phyloP scores from a whole-genome alignment of 176 grass and related monocot genomes.

The Tillandsia fasciculata region DNA sequence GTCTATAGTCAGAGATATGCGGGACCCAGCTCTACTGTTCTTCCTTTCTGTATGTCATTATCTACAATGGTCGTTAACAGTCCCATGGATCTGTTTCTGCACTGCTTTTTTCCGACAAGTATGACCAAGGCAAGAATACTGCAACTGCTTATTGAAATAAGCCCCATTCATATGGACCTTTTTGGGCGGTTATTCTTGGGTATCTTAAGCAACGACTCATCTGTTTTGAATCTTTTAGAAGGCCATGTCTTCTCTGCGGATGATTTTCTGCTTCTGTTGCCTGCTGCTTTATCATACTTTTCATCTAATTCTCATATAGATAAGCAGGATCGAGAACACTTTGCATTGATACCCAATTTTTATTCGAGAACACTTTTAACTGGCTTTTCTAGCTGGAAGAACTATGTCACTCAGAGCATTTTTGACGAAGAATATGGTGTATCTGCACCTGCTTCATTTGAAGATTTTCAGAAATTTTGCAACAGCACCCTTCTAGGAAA shows the following conservation, averaged over 20 bases:
- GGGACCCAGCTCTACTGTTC: constrained; percentile 27
- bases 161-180: constrained; percentile 55
- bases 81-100: constrained; percentile 48
- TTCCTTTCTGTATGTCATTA: constrained; percentile 53
- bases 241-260: constrained; percentile 31
- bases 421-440: constrained; percentile 50
- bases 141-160: constrained; percentile 57
- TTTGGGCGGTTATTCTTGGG: constrained; percentile 63
- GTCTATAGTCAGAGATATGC: constrained; percentile 39
- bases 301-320: constrained; percentile 28
- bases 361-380: constrained; percentile 48
- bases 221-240: constrained; percentile 29
- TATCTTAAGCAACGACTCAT: constrained; percentile 34
- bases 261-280: constrained; percentile 63
- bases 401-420: constrained; percentile 35
- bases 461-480: constrained; percentile 47
- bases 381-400: constrained; percentile 71
- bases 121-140: constrained; percentile 55
- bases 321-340: constrained; percentile 31
- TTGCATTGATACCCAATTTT: constrained; percentile 37
- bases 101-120: constrained; percentile 60
- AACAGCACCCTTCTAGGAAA: constrained; percentile 68
- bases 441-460: constrained; percentile 39
- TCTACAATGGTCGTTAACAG: constrained; percentile 47
- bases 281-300: constrained; percentile 65